Evolutionary conservation across 1,139 yeast genomes (phyloP), one percentile per base, ranked within the genome.

Genomic region (Yamadazyma blattariae): DNA sequence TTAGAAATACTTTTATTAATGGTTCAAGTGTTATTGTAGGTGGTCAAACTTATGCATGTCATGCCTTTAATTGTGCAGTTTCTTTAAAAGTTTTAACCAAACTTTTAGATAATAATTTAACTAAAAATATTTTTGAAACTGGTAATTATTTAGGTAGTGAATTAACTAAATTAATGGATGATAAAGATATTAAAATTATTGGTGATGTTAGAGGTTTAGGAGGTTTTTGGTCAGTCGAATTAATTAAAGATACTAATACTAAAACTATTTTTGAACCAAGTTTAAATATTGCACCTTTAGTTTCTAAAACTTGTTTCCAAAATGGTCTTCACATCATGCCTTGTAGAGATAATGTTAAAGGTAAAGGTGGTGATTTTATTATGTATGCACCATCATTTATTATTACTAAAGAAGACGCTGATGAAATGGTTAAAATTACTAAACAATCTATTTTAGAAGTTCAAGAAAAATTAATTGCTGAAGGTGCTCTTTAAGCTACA

Each of bases 161-260:
- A 37, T 57, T 77, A 35, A 56, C 56, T 25, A 54, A 71, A 25
- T 27, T 38, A 15, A 47, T 59, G 13, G 54, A 51, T 22, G 41
- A 38, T 8, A 27, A 32, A 13, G 19, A 17, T 5, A 45, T 56
- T 25, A 62, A 61, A 40, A 64, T 69, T 33, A 74, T 67, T 25
- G 83, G 82, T 41, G 79, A 78, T 43, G 69, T 77, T 29, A 71
- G 84, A 59, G 84, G 84, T 29, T 55, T 71, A 40, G 83, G 83
- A 40, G 76, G 79, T 15, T 79, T 79, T 57, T 75, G 82, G 76
- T 62, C 78, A 5, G 47, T 78, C 39, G 84, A 79, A 53, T 60
- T 76, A 34, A 79, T 77, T 43, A 66, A 75, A 48, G 64, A 77
- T 50, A 66, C 66, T 38, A 50, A 37, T 9, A 69, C 80, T 24